These are phyloP conservation scores for Geranomyces michiganensis DNA, from an alignment of 192 early-diverging fungal genomes.

Conservation along the genomic window DNA sequence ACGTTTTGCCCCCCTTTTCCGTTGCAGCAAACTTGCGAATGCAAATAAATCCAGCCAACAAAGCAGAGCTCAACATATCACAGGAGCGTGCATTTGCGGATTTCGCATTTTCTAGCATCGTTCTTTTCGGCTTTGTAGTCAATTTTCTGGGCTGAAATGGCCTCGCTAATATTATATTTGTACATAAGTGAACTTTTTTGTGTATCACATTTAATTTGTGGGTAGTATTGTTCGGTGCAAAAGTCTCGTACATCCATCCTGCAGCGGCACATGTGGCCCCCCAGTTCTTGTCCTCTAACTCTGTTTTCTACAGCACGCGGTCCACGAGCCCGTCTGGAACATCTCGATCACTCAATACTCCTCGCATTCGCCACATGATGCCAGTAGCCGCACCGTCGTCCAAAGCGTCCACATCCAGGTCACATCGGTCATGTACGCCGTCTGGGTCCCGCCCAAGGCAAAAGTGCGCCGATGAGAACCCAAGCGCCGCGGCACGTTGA, in stretches of 20 bases:
- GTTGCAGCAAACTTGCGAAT: conserved; percentile 86
- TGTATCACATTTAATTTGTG: too few species aligned
- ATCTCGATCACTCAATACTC: not conserved
- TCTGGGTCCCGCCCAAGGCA: conserved; percentile 12
- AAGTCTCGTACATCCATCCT: too few species aligned
- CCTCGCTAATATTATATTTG: too few species aligned
- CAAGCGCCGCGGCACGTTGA: conserved; percentile 11
- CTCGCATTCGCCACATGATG: conserved; percentile 12
- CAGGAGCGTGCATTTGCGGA: conserved; percentile 95
- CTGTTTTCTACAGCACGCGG: not conserved
- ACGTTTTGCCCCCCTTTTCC: not conserved
- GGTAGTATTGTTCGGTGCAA: too few species aligned
- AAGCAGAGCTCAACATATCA: conserved; percentile 68
- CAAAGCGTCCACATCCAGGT: not conserved
- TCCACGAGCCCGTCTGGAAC: not conserved
- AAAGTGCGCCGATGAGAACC: conserved; percentile 18
- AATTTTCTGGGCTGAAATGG: conserved; percentile 81
- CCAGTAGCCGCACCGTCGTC: not conserved
- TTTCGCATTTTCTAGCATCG: conserved; percentile 81
- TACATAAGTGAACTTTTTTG: too few species aligned
- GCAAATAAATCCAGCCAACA: conserved; percentile 85
- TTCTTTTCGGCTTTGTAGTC: conserved; percentile 88
- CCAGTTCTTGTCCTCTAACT: too few species aligned
- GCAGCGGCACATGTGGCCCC: too few species aligned
- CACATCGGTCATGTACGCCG: not conserved